Percentiles rank a stretch among this genome's conserved stretches.
Evolutionary conservation across 305 asterid species (phyloP).

Genomic region (Vinca major): DNA sequence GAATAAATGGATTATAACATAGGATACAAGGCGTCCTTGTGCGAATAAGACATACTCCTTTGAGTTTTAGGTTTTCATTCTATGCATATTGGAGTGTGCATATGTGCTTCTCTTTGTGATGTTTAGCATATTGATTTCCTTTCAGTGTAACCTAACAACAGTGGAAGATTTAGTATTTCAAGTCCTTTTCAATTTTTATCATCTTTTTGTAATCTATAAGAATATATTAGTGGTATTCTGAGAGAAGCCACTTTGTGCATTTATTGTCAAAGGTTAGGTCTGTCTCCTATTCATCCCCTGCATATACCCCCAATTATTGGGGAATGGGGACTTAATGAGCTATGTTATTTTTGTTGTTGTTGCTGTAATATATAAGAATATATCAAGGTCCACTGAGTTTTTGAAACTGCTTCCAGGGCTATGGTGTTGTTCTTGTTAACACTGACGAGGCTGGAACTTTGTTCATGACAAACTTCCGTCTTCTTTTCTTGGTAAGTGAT

Average conservation of each 20-base stretch:
- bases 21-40: not conserved
- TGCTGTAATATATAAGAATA: slow-evolving; percentile 6
- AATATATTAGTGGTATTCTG: slow-evolving; percentile 5
- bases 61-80: not conserved
- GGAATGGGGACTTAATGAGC: no score
- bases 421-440: slow-evolving; percentile 91
- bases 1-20: not conserved
- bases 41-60: not conserved
- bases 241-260: no score
- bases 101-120: not conserved
- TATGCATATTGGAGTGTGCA: not conserved
- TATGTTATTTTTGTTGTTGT: no score
- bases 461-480: slow-evolving; percentile 85
- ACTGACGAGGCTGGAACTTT: slow-evolving; percentile 87
- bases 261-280: no score
- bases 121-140: not conserved
- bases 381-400: slow-evolving; percentile 19
- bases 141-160: not conserved
- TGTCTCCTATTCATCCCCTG: no score
- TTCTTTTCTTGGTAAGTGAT: slow-evolving; percentile 76
- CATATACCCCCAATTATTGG: no score
- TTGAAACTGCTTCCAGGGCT: slow-evolving; percentile 46
- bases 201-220: slow-evolving; percentile 7
- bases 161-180: slow-evolving; percentile 3
- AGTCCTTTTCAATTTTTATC: slow-evolving; percentile 6